Evolutionary conservation across 2,329 filamentous ascomycete species (phyloP).

Genomic region (Colletotrichum sp.): DNA sequence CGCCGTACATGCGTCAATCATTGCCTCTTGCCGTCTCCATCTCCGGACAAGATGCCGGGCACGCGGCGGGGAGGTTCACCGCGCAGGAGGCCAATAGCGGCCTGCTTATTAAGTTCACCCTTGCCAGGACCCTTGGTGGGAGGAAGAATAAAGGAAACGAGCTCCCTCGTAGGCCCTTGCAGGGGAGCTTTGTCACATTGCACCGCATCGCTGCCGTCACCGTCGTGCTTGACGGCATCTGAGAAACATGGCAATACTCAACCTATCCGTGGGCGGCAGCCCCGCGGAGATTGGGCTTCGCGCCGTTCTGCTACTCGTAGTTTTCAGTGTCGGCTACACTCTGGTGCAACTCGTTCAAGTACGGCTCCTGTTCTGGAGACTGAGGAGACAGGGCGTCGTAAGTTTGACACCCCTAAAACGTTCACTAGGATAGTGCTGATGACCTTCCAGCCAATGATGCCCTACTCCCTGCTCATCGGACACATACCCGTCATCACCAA

Average conservation of each 20-base stretch:
- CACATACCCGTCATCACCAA: slow-evolving; percentile 1
- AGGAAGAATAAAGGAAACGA: neutral
- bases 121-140: neutral
- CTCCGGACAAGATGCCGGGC: neutral
- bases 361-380: neutral
- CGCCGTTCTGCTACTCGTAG: neutral
- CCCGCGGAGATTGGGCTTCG: neutral
- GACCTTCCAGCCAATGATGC: slow-evolving; percentile 6
- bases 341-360: neutral
- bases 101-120: neutral
- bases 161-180: neutral
- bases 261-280: neutral
- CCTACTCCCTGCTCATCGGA: slow-evolving; percentile 8
- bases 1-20: neutral
- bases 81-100: neutral
- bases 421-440: neutral
- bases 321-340: neutral
- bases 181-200: too few relatives aligned
- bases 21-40: neutral
- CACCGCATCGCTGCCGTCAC: neutral
- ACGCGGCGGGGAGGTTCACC: neutral
- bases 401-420: neutral
- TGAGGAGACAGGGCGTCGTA: neutral
- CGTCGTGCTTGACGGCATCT: neutral
- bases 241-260: neutral